Evolutionary conservation across 164 flowering plant species (phyloP).

Genomic region (Tetracentron sinense): DNA sequence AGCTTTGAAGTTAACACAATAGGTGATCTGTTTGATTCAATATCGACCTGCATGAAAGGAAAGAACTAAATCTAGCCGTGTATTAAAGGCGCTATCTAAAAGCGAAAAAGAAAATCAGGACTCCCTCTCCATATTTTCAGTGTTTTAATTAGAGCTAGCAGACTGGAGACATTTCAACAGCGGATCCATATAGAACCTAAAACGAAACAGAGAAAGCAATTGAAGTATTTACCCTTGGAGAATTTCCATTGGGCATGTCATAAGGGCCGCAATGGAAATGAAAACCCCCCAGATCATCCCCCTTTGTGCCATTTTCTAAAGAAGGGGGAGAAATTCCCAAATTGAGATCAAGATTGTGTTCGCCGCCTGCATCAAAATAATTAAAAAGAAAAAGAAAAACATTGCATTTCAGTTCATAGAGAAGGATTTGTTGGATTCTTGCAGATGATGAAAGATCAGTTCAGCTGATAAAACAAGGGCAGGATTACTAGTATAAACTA

Average conservation of each 20-base stretch:
- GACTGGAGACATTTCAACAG: too few relatives aligned
- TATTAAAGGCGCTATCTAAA: too few relatives aligned
- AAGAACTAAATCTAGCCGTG: not conserved
- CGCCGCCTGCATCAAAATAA: slow-evolving; percentile 27
- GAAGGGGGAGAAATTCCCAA: slow-evolving; percentile 56
- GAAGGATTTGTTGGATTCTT: not conserved
- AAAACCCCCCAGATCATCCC: slow-evolving; percentile 19
- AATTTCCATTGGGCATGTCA: slow-evolving; percentile 25
- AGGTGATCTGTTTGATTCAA: not conserved
- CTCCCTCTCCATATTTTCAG: not conserved
- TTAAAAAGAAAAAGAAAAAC: slow-evolving; percentile 1
- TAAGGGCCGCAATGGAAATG: slow-evolving; percentile 30
- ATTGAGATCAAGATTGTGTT: slow-evolving; percentile 57
- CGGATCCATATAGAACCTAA: too few relatives aligned
- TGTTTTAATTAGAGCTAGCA: not conserved
- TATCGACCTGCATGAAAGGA: not conserved
- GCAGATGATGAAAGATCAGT: not conserved
- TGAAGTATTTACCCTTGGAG: slow-evolving; percentile 46
- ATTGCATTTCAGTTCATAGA: not conserved
- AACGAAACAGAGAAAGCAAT: too few relatives aligned
- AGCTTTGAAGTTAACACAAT: not conserved
- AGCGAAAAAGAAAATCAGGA: not conserved
- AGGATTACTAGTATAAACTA: not conserved
- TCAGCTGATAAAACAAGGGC: not conserved
- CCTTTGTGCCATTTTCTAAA: slow-evolving; percentile 26